Evolutionary conservation across 1,284 basidiomycete genomes (phyloP), one percentile per base, ranked within the genome.

Genomic region (Puccinia sorghi): DNA sequence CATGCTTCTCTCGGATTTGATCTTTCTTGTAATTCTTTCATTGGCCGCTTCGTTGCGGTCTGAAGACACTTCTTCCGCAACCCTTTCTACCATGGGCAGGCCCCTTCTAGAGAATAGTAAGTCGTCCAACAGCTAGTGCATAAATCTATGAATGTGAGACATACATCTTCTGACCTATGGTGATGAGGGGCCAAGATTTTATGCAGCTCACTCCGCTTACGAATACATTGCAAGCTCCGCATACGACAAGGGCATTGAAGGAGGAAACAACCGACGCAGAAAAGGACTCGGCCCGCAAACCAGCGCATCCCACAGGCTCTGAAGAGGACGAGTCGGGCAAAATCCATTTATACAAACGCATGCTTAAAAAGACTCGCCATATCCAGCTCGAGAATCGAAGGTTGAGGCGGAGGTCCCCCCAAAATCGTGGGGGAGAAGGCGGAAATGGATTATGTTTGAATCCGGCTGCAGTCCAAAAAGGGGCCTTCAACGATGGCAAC

Each of bases 361-460:
- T 72, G 70, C 70, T 72, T 54, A 8, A 57, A 39, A 72, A 72
- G 43, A 72, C 70, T 57, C 70, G 52, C 9, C 52, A 43, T 20
- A 72, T 72, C 27, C 48, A 37, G 4, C 17, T 27, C 41, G 39
- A 72, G 22, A 72, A 72, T 37, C 50, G 41, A 9, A 39, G 70
- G 52, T 56, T 72, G 11, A 56, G 12, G 43, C 52, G 43, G 22
- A 50, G 66, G 32, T 52, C 66, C 9, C 66, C 66, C 5, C 50
- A 71, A 25, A 41, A 37, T 17, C 12, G 57, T 17, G n/a, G 46
- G 46, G 17, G 17, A 15, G 17, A 15, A 0, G 57, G 32, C 1
- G 57, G 57, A 5, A 27, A 3, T 0, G n/a, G 20, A 3, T 20
- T 25, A 13, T 67, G 25, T 20, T 69, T 77, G 27, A 43, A 46